phyloP scores from a whole-genome alignment of 306 rosid genomes.

The Cicer yamashitae region DNA sequence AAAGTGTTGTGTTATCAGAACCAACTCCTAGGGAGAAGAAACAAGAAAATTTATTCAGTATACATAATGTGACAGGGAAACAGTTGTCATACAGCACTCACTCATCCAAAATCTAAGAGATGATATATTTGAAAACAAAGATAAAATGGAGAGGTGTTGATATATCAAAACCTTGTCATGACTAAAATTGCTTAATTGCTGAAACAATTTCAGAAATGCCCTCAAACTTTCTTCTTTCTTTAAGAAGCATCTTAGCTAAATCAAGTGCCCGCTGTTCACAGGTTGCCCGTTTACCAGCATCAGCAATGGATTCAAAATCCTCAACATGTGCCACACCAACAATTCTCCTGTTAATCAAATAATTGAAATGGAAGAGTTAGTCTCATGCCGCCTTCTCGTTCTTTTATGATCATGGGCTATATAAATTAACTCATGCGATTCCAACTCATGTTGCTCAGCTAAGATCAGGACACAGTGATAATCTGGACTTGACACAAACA shows the following conservation, averaged over 20 bases:
- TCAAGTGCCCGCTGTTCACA: slow-evolving; percentile 76
- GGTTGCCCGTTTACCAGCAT: slow-evolving; percentile 68
- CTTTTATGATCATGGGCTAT: not conserved
- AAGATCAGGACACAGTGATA: not conserved
- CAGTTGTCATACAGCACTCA: not conserved
- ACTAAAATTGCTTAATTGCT: slow-evolving; percentile 58
- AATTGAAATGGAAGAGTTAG: slow-evolving; percentile 26
- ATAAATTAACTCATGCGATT: not conserved
- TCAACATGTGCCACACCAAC: slow-evolving; percentile 93
- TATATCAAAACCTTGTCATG: slow-evolving; percentile 27
- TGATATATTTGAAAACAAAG: not conserved
- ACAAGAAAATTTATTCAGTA: not conserved
- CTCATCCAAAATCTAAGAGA: not conserved
- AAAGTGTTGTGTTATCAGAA: not conserved
- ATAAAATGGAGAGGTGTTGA: slow-evolving; percentile 1
- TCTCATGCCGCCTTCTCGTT: not conserved
- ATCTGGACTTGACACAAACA: slow-evolving; percentile 13
- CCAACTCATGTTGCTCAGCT: slow-evolving; percentile 22
- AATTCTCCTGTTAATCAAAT: slow-evolving; percentile 69
- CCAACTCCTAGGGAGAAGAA: not conserved
- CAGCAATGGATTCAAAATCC: slow-evolving; percentile 79
- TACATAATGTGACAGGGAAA: slow-evolving; percentile 2
- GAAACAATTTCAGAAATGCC: slow-evolving; percentile 63
- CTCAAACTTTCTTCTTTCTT: slow-evolving; percentile 69
- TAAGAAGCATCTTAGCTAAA: slow-evolving; percentile 72